Evolutionary conservation across 768 basidiomycete genomes (phyloP).

Genomic region (Hortiboletus flavorubellus): DNA sequence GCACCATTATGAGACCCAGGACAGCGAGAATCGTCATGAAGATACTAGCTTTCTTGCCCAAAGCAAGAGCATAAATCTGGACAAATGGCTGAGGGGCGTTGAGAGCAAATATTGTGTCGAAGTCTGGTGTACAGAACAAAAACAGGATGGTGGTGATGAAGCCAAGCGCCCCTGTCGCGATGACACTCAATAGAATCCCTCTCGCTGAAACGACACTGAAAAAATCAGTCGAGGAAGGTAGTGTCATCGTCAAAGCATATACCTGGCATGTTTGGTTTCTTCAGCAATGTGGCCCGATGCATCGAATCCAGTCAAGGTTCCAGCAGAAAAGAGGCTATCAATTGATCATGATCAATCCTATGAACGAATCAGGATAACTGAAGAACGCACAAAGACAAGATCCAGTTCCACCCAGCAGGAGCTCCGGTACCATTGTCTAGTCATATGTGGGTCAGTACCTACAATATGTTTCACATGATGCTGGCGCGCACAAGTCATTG

Average conservation of each 20-base stretch:
- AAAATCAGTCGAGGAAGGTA: slow-evolving; percentile 1
- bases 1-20: slow-evolving; percentile 79
- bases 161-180: slow-evolving; percentile 77
- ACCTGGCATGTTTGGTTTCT: slow-evolving; percentile 82
- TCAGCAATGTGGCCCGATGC: slow-evolving; percentile 86
- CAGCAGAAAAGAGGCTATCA: slow-evolving; percentile 82
- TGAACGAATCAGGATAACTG: background rate
- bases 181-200: slow-evolving; percentile 75
- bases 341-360: slow-evolving; percentile 31
- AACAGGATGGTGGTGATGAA: slow-evolving; percentile 78
- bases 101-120: slow-evolving; percentile 70
- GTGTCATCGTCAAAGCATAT: background rate
- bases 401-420: slow-evolving; percentile 87
- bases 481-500: slow-evolving; percentile 62
- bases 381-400: slow-evolving; percentile 69
- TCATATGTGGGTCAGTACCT: background rate
- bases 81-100: slow-evolving; percentile 91
- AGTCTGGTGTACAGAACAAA: slow-evolving; percentile 80
- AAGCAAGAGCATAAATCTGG: slow-evolving; percentile 77
- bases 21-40: slow-evolving; percentile 88
- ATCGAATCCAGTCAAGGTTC: slow-evolving; percentile 89
- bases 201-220: slow-evolving; percentile 71
- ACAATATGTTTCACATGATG: slow-evolving; percentile 19
- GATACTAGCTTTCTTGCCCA: slow-evolving; percentile 74
- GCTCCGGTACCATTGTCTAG: slow-evolving; percentile 89